These are phyloP conservation scores for Diaporthe caulivora DNA, from an alignment of 2,329 filamentous ascomycete genomes.

Conservation along the genomic window DNA sequence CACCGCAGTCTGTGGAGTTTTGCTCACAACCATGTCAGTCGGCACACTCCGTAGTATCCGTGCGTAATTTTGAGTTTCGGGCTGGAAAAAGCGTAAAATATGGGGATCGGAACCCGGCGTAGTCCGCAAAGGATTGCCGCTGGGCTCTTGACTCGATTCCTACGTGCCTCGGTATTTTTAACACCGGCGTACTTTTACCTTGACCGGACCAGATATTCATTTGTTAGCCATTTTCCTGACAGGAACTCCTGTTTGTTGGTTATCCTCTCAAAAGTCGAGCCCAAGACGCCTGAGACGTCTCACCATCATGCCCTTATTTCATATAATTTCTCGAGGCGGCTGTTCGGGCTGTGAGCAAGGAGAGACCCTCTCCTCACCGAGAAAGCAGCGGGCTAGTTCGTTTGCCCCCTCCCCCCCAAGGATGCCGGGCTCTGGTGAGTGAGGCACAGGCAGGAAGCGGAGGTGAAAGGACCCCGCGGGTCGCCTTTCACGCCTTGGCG, in stretches of 20 bases:
- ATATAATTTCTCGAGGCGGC: not conserved
- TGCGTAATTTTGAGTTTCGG: constrained; percentile 26
- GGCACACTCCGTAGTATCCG: not conserved
- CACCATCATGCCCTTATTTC: not conserved
- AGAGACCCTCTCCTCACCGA: not conserved
- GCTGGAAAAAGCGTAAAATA: constrained; percentile 19
- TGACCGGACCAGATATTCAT: too few relatives aligned
- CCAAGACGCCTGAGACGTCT: not conserved
- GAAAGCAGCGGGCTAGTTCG: not conserved
- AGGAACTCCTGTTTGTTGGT: not conserved
- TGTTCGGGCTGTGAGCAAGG: not conserved
- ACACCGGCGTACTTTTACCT: constrained; percentile 3
- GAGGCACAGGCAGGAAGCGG: not conserved
- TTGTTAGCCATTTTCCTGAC: too few relatives aligned
- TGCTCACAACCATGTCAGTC: not conserved
- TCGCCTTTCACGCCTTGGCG: constrained; percentile 16
- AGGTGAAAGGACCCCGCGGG: constrained; percentile 27
- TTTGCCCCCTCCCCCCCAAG: not conserved
- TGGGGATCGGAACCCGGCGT: not conserved
- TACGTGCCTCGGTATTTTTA: constrained; percentile 4
- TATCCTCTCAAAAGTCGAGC: too few relatives aligned
- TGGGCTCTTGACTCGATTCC: not conserved
- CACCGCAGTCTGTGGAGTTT: not conserved
- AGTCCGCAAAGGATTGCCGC: not conserved
- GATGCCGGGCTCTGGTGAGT: constrained; percentile 8